Evolutionary conservation across 805 yeast genomes (phyloP).

Genomic region (Yamadazyma olivae): DNA sequence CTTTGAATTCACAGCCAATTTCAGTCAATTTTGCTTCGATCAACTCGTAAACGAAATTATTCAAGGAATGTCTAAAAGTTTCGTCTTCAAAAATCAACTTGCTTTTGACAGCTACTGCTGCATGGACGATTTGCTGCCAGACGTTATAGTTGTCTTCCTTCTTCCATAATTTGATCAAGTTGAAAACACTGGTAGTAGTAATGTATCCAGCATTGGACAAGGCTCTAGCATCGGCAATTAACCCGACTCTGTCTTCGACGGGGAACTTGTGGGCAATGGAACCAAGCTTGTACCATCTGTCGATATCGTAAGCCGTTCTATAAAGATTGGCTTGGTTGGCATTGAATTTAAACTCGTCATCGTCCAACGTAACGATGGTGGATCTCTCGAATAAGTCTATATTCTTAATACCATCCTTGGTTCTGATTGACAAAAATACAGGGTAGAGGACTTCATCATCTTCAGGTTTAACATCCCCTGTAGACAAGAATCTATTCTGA

Average conservation of each 20-base stretch:
- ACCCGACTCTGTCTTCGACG: slow-evolving; percentile 75
- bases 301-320: slow-evolving; percentile 62
- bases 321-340: slow-evolving; percentile 73
- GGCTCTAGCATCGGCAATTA: slow-evolving; percentile 76
- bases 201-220: slow-evolving; percentile 70
- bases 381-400: slow-evolving; percentile 47
- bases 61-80: slow-evolving; percentile 45
- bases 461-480: slow-evolving; percentile 74
- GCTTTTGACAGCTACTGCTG: slow-evolving; percentile 46
- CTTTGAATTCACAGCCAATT: slow-evolving; percentile 64
- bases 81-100: slow-evolving; percentile 57
- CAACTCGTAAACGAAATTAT: slow-evolving; percentile 51
- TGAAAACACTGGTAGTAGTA: slow-evolving; percentile 57
- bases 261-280: slow-evolving; percentile 59
- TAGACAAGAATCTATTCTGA: slow-evolving; percentile 71
- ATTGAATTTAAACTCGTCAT: slow-evolving; percentile 66
- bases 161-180: slow-evolving; percentile 59
- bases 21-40: slow-evolving; percentile 50
- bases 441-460: slow-evolving; percentile 71
- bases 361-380: slow-evolving; percentile 33
- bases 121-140: slow-evolving; percentile 58
- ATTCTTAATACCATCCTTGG: slow-evolving; percentile 54
- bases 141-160: slow-evolving; percentile 61
- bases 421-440: slow-evolving; percentile 64
- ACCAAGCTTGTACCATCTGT: slow-evolving; percentile 69